Evolutionary conservation across 352 stramenopile species (phyloP).

Genomic region (Phytophthora ohioensis): DNA sequence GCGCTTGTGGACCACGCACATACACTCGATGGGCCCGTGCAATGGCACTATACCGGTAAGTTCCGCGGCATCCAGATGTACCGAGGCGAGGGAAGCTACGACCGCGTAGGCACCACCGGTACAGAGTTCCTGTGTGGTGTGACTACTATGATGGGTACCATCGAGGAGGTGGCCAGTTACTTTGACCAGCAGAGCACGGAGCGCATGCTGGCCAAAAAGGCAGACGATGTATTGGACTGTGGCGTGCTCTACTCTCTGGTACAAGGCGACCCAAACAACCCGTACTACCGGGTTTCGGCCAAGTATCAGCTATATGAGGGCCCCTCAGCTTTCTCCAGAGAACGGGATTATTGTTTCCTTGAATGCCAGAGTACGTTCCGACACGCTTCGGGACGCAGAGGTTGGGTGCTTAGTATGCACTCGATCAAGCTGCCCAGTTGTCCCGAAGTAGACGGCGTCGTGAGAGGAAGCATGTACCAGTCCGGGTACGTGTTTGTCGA

Average conservation of each 20-base stretch:
- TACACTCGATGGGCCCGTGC: conserved; percentile 73
- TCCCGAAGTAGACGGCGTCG: conserved; percentile 72
- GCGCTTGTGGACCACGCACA: conserved; percentile 77
- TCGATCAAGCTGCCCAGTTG: conserved; percentile 84
- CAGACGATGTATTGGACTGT: conserved; percentile 74
- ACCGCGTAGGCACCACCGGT: conserved; percentile 34
- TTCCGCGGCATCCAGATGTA: conserved; percentile 85
- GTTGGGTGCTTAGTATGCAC: conserved; percentile 86
- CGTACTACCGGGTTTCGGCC: conserved; percentile 70
- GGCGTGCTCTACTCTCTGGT: conserved; percentile 72
- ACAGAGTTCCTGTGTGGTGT: conserved; percentile 80
- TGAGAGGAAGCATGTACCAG: conserved; percentile 85
- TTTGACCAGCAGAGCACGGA: conserved; percentile 77
- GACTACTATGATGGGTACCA: conserved; percentile 75
- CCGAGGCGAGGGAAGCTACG: conserved; percentile 69
- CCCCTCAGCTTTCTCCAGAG: conserved; percentile 61
- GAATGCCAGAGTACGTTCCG: conserved; percentile 87
- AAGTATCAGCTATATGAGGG: conserved; percentile 79
- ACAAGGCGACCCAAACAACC: conserved; percentile 50
- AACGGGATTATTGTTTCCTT: conserved; percentile 76
- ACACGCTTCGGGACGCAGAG: conserved; percentile 68
- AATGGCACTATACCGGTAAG: conserved; percentile 83
- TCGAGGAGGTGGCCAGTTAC: conserved; percentile 72
- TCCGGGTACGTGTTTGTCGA: conserved; percentile 85
- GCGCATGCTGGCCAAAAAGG: conserved; percentile 65